phyloP scores from a whole-genome alignment of 768 basidiomycete species.

The Lenzites betulinus region DNA sequence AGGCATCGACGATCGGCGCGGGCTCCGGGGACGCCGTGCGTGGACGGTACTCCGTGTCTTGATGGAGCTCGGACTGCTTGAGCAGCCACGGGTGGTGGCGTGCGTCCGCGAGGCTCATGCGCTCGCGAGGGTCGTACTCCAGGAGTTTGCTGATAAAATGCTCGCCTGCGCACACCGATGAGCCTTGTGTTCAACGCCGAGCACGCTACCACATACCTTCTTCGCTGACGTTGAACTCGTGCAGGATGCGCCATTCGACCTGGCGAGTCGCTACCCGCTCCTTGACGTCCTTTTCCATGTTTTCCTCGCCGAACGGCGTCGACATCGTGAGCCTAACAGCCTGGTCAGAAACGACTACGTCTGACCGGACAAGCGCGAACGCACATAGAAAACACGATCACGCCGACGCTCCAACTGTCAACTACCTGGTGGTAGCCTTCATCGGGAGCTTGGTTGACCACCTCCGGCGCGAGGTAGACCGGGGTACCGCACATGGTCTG shows the following conservation, averaged over 20 bases:
- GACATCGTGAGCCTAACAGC: conserved; percentile 67
- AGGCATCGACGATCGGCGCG: conserved; percentile 12
- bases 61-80: conserved; percentile 1
- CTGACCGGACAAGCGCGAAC: conserved; percentile 25
- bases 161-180: conserved; percentile 42
- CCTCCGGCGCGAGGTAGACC: conserved; percentile 90
- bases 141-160: conserved; percentile 73
- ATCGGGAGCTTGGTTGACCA: conserved; percentile 61
- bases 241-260: conserved; percentile 64
- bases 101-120: conserved; percentile 75
- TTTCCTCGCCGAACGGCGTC: conserved; percentile 81
- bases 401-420: conserved; percentile 96
- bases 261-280: conserved; percentile 57
- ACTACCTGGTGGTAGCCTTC: conserved; percentile 87
- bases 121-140: conserved; percentile 56
- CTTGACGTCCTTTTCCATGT: conserved; percentile 57
- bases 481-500: conserved; percentile 98
- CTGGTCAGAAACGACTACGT: background rate
- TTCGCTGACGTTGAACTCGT: conserved; percentile 39
- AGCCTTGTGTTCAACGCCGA: background rate
- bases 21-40: conserved; percentile 18
- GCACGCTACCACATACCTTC: conserved; percentile 44
- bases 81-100: conserved; percentile 78
- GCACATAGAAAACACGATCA: conserved; percentile 91
- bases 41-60: background rate